Evolutionary conservation across 2,329 filamentous ascomycete species (phyloP), one percentile per base, ranked within the genome.

Genomic region (Monosporascus sp.): DNA sequence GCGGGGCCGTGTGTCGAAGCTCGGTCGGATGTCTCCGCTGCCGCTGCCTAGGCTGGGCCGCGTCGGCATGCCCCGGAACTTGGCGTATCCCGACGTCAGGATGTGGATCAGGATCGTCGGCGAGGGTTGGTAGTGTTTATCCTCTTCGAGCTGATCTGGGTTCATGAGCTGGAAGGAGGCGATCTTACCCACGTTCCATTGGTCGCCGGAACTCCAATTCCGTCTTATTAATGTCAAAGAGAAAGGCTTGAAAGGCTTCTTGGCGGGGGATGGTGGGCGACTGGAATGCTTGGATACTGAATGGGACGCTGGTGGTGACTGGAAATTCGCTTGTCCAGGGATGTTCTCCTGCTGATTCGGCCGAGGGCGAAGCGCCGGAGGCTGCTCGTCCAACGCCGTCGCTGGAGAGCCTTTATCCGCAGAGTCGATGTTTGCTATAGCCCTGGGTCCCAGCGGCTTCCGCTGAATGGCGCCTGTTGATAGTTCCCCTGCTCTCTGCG

Each of bases 171-270:
- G 77, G 54, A 76, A 76, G 0, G 79, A 82, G 2, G 77, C 78
- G 48, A 90, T 78, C 51, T 77, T 83, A 22, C 84, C 88, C 14
- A 91, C 79, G 63, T 91, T 91, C 86, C 87, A 90, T 67, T 91
- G 88, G 51, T 76, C 77, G 7, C 83, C 83, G 8, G 84, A 82
- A 22, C 79, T 75, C 1, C 86, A 86, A 65, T 91, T 85, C 57
- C 88, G 81, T n/a, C 88, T 84, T 61, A 91, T 90, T 15, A 92
- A 68, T 0, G 83, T 85, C 15, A 84, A 70, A 2, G 74, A 77
- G 57, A 82, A 83, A 0, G 79, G 74, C 0, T 70, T 67, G 47
- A 72, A 67, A 6, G 67, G 60, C 22, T 62, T 65, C 63, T 50
- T 71, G 51, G 48, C 15, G 38, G 15, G 22, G 46, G 50, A 22